Conservation (phyloP, 2,329 filamentous ascomycete genomes). For the Trichoderma lentiforme region DNA sequence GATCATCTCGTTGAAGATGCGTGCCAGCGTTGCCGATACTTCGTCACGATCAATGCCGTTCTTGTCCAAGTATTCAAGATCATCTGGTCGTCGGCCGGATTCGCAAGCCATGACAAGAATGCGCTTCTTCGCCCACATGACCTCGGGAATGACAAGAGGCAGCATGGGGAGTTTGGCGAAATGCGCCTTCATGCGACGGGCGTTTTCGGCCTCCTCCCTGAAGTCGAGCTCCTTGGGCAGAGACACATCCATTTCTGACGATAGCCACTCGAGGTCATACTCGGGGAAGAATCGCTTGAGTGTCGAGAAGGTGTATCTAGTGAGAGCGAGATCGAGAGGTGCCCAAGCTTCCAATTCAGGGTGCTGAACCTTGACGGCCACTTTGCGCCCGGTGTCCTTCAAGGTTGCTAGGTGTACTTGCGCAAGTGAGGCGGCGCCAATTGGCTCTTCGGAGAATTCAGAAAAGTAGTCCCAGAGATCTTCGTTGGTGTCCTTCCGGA, state of each 20-base stretch:
- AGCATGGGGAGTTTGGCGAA: constrained; percentile 70
- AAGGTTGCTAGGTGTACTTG: constrained; percentile 89
- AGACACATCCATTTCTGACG: constrained; percentile 86
- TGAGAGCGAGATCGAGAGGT: constrained; percentile 80
- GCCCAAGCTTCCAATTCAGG: constrained; percentile 87
- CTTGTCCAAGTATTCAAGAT: constrained; percentile 79
- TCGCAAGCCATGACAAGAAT: constrained; percentile 96
- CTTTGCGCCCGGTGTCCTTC: constrained; percentile 75
- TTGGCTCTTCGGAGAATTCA: constrained; percentile 74
- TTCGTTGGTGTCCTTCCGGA: constrained; percentile 74
- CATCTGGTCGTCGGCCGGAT: constrained; percentile 80
- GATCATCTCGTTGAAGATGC: constrained; percentile 99
- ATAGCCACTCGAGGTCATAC: constrained; percentile 95
- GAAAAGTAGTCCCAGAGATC: constrained; percentile 80
- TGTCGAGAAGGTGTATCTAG: constrained; percentile 82
- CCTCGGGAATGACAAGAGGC: constrained; percentile 85
- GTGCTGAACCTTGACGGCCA: constrained; percentile 97
- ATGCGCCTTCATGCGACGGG: constrained; percentile 72
- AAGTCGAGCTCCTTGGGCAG: constrained; percentile 93
- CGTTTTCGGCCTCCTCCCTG: constrained; percentile 78
- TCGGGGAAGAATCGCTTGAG: constrained; percentile 94
- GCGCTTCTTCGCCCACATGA: constrained; percentile 83
- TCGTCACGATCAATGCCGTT: constrained; percentile 92
- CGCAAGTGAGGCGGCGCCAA: constrained; percentile 89
- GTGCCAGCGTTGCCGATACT: constrained; percentile 83